Evolutionary conservation across 805 yeast genomes (phyloP), one percentile per base, ranked within the genome.

Genomic region (Ogataea nakhonphanomensis): DNA sequence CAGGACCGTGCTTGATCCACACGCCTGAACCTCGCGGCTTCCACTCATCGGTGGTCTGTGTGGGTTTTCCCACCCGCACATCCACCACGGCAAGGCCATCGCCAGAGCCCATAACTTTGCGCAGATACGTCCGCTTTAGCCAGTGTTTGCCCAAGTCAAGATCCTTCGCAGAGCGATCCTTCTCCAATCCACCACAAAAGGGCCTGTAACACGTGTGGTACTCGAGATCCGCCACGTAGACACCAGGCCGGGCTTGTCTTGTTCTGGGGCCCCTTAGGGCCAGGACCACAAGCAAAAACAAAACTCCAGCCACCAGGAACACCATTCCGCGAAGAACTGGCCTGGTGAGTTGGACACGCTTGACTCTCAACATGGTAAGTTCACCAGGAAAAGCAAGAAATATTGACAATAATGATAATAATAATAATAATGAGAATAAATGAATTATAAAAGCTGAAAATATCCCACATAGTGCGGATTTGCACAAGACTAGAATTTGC

Each of bases 1-100:
- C 68, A 4, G 54, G 41, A 5, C 79, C 87, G 36, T 66, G 66
- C 46, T 75, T 74, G 23, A 76, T 66, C 90, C 89, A 84, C 10
- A 84, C 53, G 53, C 51, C 4, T 54, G 35, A 26, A 17, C 27
- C 35, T 5, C 27, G 13, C 1, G 34, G 9, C 3, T 25, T 12
- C 38, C 43, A 39, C 8, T 25, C 39, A 23, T 36, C 41, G 5
- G 30, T 35, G 2, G 27, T 17, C n/a, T 35, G 14, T 5, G 34
- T 33, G 2, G 44, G 37, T 9, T 35, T 24, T 26, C 45, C 53
- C 28, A 46, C 29, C 1, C 30, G 32, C 1, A 33, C 32, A 32
- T 47, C 49, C 20, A 38, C 50, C 9, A 57, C 43, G 8, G 50
- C 48, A 2, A 41, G 22, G 5, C 45, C 49, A 7, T 34, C 37